Evolutionary conservation across 495 filamentous ascomycete genomes (phyloP).

Genomic region (Xylaria palmicola): DNA sequence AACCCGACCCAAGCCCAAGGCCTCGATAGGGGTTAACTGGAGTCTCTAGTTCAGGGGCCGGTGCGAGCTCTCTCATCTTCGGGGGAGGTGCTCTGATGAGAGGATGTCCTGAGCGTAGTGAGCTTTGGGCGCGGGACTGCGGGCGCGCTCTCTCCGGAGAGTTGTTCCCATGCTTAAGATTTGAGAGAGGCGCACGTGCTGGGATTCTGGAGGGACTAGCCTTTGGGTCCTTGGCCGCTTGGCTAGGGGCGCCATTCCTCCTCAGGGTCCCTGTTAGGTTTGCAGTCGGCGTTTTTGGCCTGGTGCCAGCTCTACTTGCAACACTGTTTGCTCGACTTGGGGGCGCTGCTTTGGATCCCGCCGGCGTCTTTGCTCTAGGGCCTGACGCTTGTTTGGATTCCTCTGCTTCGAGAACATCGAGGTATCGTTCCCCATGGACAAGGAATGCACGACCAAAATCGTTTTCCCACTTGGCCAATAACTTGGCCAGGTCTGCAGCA

Average conservation of each 20-base stretch:
- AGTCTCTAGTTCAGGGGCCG: slow-evolving; percentile 65
- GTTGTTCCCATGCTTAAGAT: slow-evolving; percentile 77
- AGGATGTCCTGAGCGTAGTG: slow-evolving; percentile 44
- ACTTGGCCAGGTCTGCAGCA: slow-evolving; percentile 73
- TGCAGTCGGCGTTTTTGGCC: slow-evolving; percentile 66
- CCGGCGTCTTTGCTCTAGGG: slow-evolving; percentile 78
- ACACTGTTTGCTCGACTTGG: slow-evolving; percentile 37
- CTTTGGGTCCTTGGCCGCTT: slow-evolving; percentile 30
- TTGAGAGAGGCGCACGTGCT: slow-evolving; percentile 73
- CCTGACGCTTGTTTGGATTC: slow-evolving; percentile 60
- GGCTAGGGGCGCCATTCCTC: slow-evolving; percentile 26
- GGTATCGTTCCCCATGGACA: slow-evolving; percentile 86
- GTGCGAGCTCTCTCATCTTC: slow-evolving; percentile 79
- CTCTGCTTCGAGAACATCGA: slow-evolving; percentile 69
- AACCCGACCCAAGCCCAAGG: slow-evolving; percentile 63
- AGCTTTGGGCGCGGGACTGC: slow-evolving; percentile 40
- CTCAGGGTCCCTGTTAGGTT: slow-evolving; percentile 24
- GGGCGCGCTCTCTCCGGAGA: slow-evolving; percentile 69
- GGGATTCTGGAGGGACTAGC: slow-evolving; percentile 78
- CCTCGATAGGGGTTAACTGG: slow-evolving; percentile 60
- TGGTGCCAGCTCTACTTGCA: slow-evolving; percentile 41
- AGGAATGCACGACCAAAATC: slow-evolving; percentile 91
- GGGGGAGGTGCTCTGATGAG: slow-evolving; percentile 69
- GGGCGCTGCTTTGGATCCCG: slow-evolving; percentile 51
- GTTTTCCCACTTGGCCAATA: slow-evolving; percentile 85